Evolutionary conservation across 1,139 yeast species (phyloP).

Genomic region (Pichia kudriavzevii): DNA sequence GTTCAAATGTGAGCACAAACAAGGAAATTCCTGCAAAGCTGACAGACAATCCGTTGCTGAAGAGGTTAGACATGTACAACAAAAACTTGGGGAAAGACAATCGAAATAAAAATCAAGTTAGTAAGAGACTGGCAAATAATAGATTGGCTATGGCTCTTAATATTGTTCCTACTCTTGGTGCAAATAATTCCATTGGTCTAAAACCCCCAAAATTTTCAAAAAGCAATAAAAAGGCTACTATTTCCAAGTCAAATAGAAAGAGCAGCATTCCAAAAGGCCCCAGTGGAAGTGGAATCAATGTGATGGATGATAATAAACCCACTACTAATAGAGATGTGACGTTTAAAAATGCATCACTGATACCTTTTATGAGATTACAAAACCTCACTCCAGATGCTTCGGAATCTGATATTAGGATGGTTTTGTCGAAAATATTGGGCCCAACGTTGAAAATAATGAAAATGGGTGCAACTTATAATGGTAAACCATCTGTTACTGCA

Average conservation of each 20-base stretch:
- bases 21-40: neutral
- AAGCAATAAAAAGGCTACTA: too few species aligned
- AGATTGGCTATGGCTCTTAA: neutral
- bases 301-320: neutral
- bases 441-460: conserved; percentile 9
- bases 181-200: too few species aligned
- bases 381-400: conserved; percentile 18
- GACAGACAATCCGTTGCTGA: neutral
- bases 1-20: neutral
- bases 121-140: neutral
- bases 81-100: too few species aligned
- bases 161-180: too few species aligned
- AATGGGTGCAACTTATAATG: conserved; percentile 5
- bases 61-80: neutral
- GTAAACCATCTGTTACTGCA: conserved; percentile 16
- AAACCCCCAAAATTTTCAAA: too few species aligned
- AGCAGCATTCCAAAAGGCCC: too few species aligned
- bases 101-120: too few species aligned
- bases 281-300: neutral
- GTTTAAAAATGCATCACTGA: conserved; percentile 18
- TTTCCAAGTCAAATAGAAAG: too few species aligned
- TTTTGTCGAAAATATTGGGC: conserved; percentile 5
- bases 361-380: conserved; percentile 18
- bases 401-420: conserved; percentile 16
- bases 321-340: conserved; percentile 4